A percentile compares a stretch with the other conserved stretches of the same genome.
phyloP scores from a whole-genome alignment of 2,329 filamentous ascomycete species.

The Aureobasidium subglaciale region DNA sequence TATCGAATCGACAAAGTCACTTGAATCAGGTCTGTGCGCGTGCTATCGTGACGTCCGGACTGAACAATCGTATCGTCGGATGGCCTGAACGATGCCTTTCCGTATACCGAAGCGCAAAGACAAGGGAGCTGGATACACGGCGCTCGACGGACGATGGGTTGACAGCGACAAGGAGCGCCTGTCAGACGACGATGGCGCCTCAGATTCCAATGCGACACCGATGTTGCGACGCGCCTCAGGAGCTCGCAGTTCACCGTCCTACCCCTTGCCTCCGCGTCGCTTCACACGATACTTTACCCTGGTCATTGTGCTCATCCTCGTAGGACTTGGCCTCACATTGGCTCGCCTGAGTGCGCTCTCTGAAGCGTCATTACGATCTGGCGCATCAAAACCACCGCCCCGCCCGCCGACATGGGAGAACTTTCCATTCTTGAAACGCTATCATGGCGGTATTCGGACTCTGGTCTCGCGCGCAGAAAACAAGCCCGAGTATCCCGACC shows the following conservation, averaged over 20 bases:
- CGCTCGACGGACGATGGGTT: slow-evolving; percentile 15
- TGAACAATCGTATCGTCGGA: not conserved
- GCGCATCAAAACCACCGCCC: slow-evolving; percentile 46
- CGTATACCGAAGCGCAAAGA: slow-evolving; percentile 12
- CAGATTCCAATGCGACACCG: slow-evolving; percentile 22
- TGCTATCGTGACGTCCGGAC: not conserved
- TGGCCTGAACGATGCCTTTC: slow-evolving; percentile 11
- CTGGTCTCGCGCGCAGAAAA: slow-evolving; percentile 61
- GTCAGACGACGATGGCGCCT: slow-evolving; percentile 15
- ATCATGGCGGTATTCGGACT: slow-evolving; percentile 78
- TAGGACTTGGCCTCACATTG: slow-evolving; percentile 71
- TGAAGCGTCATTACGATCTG: slow-evolving; percentile 50
- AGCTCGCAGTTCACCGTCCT: slow-evolving; percentile 25
- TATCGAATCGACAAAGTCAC: too few relatives aligned
- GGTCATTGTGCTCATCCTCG: slow-evolving; percentile 58
- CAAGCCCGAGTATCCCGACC: slow-evolving; percentile 70
- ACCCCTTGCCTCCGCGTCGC: slow-evolving; percentile 43
- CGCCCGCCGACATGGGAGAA: slow-evolving; percentile 74
- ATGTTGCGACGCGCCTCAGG: slow-evolving; percentile 24
- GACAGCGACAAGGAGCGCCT: slow-evolving; percentile 15
- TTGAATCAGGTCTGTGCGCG: slow-evolving; percentile 4
- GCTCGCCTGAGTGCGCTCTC: slow-evolving; percentile 41
- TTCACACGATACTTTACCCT: slow-evolving; percentile 74
- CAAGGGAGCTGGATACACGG: slow-evolving; percentile 9
- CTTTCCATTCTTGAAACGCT: slow-evolving; percentile 78